phyloP scores from a whole-genome alignment of 257 asterid genomes.

The Solanum verrucosum region DNA sequence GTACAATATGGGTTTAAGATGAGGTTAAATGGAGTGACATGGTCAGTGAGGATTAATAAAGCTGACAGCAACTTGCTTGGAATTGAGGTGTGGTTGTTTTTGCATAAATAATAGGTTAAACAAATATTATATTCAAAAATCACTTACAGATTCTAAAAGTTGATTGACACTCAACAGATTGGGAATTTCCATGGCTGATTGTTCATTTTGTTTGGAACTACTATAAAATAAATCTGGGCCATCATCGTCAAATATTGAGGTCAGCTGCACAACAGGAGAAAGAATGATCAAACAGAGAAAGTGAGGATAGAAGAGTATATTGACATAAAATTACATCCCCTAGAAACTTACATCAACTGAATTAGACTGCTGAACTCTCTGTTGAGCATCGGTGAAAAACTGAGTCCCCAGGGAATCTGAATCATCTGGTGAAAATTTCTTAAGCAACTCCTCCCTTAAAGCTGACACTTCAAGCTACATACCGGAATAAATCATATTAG shows the following conservation, averaged over 20 bases:
- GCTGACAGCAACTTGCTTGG: background rate
- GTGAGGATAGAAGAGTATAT: background rate
- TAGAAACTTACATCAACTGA: constrained; percentile 22
- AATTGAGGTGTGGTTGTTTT: background rate
- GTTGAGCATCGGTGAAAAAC: constrained; percentile 27
- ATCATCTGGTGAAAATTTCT: constrained; percentile 63
- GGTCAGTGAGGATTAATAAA: background rate
- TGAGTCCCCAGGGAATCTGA: constrained; percentile 45
- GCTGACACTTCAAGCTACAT: constrained; percentile 45
- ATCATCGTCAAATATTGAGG: constrained; percentile 39
- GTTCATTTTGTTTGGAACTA: constrained; percentile 20
- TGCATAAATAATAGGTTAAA: background rate
- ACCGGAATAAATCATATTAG: constrained; percentile 5
- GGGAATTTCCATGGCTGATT: constrained; percentile 42
- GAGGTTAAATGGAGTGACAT: background rate
- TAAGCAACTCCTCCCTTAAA: constrained; percentile 51
- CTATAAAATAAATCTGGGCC: constrained; percentile 36
- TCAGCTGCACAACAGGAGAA: constrained; percentile 31
- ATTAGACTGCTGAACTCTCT: constrained; percentile 16
- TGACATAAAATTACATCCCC: constrained; percentile 20
- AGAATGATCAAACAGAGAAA: constrained; percentile 4
- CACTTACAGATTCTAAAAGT: constrained; percentile 89
- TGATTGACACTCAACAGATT: constrained; percentile 75
- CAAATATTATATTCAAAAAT: background rate
- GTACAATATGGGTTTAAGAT: background rate